Base-by-base conservation (phyloP, 2,329 filamentous ascomycete genomes). In the Ceratocystis variospora region DNA sequence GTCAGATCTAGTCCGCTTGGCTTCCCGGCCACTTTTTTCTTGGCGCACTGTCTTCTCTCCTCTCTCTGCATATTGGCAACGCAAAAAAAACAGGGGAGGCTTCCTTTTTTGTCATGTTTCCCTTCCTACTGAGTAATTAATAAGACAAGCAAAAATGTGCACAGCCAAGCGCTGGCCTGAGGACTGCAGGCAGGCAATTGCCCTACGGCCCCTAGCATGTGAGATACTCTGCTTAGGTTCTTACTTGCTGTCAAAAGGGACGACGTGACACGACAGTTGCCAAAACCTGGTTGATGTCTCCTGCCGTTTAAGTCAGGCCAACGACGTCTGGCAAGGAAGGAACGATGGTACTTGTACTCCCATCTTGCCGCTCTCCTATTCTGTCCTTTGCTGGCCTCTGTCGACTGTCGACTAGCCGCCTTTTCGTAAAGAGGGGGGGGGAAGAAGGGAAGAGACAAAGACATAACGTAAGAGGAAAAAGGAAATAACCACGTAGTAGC, bases 41-140 rank as follows among this genome's bases (percentile, higher is more conserved):
- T 59, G 53, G 53, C 53, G 53, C 53, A 59, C 53, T 25, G 53
- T 57, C 15, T 57, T 57, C 53, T 57, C 53, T 31, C 25, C 31
- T 17, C 15, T 57, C 25, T 19, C 3, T 59, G 15, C 53, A 31
- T 33, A 33, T 59, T 33, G 17, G 10, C 15, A 31, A 17, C 53
- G n/a, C 1, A 33, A 33, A 37, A 31, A 59, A 59, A 7, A 12
- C 5, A 8, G 33, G 28, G 53, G 53, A 31, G 33, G 28, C 8
- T 59, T 25, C 53, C 33, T 59, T 37, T 59, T 37, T 33, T 33
- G 53, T 33, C 53, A 37, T 17, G 5, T 33, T 33, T 33, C 15
- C 12, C 7, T 33, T 25, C 28, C 33, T 25, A 10, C 6, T 17
- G 28, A 33, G 37, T 41, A 12, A 41, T 41, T 41, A 59, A 33